A percentile compares a stretch with the other conserved stretches of the same genome.
phyloP scores from a whole-genome alignment of 208 protist genomes.

The Wallacemonas sp. region DNA sequence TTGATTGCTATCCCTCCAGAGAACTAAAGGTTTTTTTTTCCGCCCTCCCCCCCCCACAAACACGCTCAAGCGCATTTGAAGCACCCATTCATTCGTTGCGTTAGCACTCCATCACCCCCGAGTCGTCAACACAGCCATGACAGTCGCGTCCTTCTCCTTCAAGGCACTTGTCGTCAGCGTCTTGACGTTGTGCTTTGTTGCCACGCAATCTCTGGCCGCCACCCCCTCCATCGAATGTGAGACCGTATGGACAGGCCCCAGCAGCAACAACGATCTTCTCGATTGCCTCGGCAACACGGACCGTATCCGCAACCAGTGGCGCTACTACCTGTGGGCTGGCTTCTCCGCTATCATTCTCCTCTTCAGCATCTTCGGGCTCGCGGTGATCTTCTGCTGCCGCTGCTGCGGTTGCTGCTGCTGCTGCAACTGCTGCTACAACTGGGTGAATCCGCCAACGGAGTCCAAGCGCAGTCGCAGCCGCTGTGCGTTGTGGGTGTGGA shows the following conservation, averaged over 20 bases:
- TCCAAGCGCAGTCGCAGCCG: slow-evolving; percentile 27
- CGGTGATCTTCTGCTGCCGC: slow-evolving; percentile 54
- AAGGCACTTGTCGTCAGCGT: slow-evolving; percentile 23
- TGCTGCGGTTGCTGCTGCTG: slow-evolving; percentile 41
- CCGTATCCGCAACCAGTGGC: slow-evolving; percentile 52
- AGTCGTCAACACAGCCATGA: neutral
- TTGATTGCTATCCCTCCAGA: too few relatives aligned
- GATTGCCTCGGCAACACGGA: slow-evolving; percentile 51
- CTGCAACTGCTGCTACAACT: slow-evolving; percentile 24
- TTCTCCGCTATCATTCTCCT: slow-evolving; percentile 55
- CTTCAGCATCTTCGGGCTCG: slow-evolving; percentile 51
- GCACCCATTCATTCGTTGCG: too few relatives aligned
- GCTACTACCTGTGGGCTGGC: slow-evolving; percentile 56
- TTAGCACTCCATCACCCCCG: neutral
- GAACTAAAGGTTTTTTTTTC: too few relatives aligned
- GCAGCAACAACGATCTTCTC: slow-evolving; percentile 48
- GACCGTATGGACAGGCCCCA: slow-evolving; percentile 65
- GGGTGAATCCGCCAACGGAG: slow-evolving; percentile 24
- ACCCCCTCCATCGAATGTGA: slow-evolving; percentile 66
- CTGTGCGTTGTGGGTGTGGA: slow-evolving; percentile 76
- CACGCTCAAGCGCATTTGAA: too few relatives aligned
- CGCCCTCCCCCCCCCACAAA: too few relatives aligned
- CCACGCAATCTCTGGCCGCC: slow-evolving; percentile 18
- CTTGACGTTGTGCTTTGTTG: slow-evolving; percentile 27
- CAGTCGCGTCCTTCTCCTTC: neutral